Evolutionary conservation across 805 yeast genomes (phyloP).

Genomic region (Suhomyces xylopsoci): DNA sequence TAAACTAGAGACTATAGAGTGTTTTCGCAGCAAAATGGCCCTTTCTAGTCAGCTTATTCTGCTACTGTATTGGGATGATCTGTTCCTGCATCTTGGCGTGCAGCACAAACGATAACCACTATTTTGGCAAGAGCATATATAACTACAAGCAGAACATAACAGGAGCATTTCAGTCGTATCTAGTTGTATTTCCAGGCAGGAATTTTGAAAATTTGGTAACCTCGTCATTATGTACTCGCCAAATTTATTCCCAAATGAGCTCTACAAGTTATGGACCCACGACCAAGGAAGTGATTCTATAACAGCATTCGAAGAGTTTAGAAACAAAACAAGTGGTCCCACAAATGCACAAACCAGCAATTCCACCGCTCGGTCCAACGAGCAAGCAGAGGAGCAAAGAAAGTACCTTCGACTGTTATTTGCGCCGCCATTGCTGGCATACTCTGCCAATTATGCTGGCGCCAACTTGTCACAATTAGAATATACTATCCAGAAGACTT

Average conservation of each 20-base stretch:
- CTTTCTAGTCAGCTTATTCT: neutral
- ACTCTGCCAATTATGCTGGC: conserved; percentile 43
- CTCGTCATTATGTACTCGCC: conserved; percentile 45
- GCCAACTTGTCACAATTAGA: conserved; percentile 15
- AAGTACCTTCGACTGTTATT: conserved; percentile 20
- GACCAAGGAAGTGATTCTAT: conserved; percentile 6
- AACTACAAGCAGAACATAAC: neutral
- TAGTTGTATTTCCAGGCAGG: neutral
- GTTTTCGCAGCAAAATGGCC: neutral
- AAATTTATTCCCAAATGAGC: conserved; percentile 42
- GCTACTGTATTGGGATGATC: neutral
- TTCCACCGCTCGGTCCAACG: conserved; percentile 10
- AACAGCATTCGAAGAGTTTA: conserved; percentile 1
- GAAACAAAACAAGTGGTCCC: conserved; percentile 1
- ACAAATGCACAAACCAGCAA: neutral
- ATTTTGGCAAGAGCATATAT: neutral
- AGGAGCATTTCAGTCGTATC: neutral
- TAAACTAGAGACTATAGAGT: neutral
- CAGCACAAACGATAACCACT: neutral
- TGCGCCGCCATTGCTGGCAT: conserved; percentile 56
- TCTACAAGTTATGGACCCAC: conserved; percentile 42
- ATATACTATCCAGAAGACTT: conserved; percentile 18
- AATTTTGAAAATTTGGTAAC: neutral
- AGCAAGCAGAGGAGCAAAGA: conserved; percentile 18
- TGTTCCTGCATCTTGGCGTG: neutral